Conservation (phyloP, 768 basidiomycete species). For the Daedalea quercina region DNA sequence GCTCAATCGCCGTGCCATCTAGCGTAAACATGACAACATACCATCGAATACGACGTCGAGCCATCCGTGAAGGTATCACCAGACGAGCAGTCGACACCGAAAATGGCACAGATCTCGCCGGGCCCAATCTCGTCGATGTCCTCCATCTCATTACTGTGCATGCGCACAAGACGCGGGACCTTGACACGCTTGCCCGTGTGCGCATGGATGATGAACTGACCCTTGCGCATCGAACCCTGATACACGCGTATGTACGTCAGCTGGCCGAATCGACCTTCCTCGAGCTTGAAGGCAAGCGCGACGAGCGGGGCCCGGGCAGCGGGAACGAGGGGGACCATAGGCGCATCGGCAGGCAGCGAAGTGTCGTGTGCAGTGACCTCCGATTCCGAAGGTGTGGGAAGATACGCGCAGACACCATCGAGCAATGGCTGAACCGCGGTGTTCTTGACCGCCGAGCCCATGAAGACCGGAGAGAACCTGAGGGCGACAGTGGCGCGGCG, state of each 20-base stretch:
- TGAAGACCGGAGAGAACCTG: constrained; percentile 94
- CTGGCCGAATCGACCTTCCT: constrained; percentile 96
- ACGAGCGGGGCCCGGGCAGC: constrained; percentile 85
- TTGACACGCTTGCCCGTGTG: constrained; percentile 96
- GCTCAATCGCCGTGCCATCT: neutral
- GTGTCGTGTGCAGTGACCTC: constrained; percentile 80
- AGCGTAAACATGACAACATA: constrained; percentile 19
- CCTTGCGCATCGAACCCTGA: constrained; percentile 88
- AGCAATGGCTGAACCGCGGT: constrained; percentile 90
- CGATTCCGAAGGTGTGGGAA: constrained; percentile 82
- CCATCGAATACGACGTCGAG: constrained; percentile 88
- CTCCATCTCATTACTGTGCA: constrained; percentile 99
- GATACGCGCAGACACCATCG: constrained; percentile 93
- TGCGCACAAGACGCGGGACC: constrained; percentile 89
- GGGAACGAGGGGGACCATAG: constrained; percentile 71
- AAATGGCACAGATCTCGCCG: constrained; percentile 99
- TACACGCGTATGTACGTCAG: constrained; percentile 98
- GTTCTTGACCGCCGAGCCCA: constrained; percentile 97
- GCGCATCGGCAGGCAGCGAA: constrained; percentile 52
- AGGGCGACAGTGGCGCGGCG: constrained; percentile 82
- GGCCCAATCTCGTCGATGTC: constrained; percentile 92
- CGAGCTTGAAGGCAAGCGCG: constrained; percentile 95
- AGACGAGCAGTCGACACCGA: constrained; percentile 96
- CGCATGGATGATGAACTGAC: constrained; percentile 82
- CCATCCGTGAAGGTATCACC: constrained; percentile 98